Base-by-base conservation (phyloP, 139 green algal genomes). In the Microglena sp. region DNA sequence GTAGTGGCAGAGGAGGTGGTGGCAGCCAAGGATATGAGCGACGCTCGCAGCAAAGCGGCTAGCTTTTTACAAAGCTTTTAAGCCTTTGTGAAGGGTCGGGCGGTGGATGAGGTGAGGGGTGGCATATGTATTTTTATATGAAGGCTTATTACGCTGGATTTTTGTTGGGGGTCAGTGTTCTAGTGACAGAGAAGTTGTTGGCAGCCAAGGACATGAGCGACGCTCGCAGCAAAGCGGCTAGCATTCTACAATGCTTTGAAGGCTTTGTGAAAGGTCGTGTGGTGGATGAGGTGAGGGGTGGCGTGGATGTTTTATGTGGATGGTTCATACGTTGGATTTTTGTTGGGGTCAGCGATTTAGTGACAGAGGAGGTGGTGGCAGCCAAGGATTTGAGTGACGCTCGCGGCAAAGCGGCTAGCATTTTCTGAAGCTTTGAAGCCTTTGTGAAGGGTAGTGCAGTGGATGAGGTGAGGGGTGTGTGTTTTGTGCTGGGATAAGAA, bases 321-420 rank as follows among this genome's bases (percentile, higher is more conserved):
- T 11, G 40, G 15, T 50, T 15, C 15, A 15, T 24, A 50, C 11
- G 40, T 15, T 15, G n/a, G n/a, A n/a, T 50, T 11, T 50, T 15
- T 50, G 40, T 15, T 50, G 40, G 15, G 15, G 40, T 50, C 40
- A 50, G 40, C 40, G 15, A 50, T 50, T 11, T 50, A 50, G 15
- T 50, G 40, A 15, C 15, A n/a, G n/a, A n/a, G n/a, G n/a, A n/a
- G n/a, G n/a, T n/a, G n/a, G n/a, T n/a, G n/a, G n/a, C n/a, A n/a
- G 40, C 40, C 11, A 50, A 24, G 40, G 11, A 50, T 50, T 11
- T 50, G 29, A 34, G 40, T 15, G 15, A 50, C 40, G 11, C 40
- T 50, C 15, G 40, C 1, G 22, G n/a, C 2, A 77, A 84, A 0
- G 15, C 40, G 40, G 40, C 15, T 50, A 50, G 40, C 40, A 11